Evolutionary conservation across 352 stramenopile genomes (phyloP).

Genomic region (Globisporangium irregulare): DNA sequence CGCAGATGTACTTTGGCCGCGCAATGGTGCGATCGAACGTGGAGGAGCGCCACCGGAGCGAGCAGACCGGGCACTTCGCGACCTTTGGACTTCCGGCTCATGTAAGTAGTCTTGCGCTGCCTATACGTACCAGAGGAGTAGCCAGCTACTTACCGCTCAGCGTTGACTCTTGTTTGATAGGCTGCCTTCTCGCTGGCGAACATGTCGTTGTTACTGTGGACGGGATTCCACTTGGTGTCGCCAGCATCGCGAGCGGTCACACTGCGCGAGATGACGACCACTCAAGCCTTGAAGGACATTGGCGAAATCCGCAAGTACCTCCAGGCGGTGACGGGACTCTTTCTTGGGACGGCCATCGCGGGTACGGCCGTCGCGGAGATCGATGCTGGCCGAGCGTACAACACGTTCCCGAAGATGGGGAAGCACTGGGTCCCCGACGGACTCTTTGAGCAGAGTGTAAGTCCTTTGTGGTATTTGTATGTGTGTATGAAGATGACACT

Average conservation of each 20-base stretch:
- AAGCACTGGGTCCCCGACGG: slow-evolving; percentile 86
- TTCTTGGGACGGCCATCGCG: slow-evolving; percentile 33
- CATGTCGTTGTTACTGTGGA: slow-evolving; percentile 62
- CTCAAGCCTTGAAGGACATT: slow-evolving; percentile 46
- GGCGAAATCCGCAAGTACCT: slow-evolving; percentile 52
- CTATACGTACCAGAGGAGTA: no score
- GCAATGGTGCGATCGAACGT: slow-evolving; percentile 47
- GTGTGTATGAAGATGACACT: not conserved
- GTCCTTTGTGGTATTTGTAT: not conserved
- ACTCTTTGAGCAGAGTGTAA: slow-evolving; percentile 54
- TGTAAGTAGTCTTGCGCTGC: slow-evolving; percentile 22
- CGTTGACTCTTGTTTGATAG: slow-evolving; percentile 20
- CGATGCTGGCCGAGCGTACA: slow-evolving; percentile 96
- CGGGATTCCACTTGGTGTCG: slow-evolving; percentile 52
- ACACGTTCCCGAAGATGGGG: slow-evolving; percentile 95
- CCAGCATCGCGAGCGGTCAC: slow-evolving; percentile 49
- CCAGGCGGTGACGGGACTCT: slow-evolving; percentile 37
- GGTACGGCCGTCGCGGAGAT: slow-evolving; percentile 90
- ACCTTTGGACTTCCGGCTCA: slow-evolving; percentile 48
- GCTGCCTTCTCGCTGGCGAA: slow-evolving; percentile 58
- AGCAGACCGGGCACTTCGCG: slow-evolving; percentile 15
- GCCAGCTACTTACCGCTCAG: no score
- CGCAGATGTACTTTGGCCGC: slow-evolving; percentile 51
- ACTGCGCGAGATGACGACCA: slow-evolving; percentile 48
- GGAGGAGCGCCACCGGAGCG: slow-evolving; percentile 19